A percentile compares a stretch with the other conserved stretches of the same genome.
These are phyloP conservation scores for Colletotrichum destructivum DNA, from an alignment of 2,329 filamentous ascomycete genomes.

Conservation along the genomic window DNA sequence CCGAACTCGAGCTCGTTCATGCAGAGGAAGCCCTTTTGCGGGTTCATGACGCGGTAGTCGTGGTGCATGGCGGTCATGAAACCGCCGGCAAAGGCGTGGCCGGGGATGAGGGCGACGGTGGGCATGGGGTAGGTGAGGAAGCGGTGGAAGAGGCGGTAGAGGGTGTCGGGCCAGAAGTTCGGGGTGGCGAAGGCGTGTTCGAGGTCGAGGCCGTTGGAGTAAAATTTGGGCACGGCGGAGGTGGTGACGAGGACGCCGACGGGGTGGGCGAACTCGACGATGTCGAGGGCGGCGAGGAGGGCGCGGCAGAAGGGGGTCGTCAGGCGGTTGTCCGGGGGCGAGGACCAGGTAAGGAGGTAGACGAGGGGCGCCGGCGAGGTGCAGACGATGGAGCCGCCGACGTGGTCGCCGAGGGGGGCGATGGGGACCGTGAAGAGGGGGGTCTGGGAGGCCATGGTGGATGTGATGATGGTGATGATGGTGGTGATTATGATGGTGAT, in stretches of 20 bases:
- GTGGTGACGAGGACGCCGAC: conserved; percentile 83
- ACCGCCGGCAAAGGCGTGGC: conserved; percentile 87
- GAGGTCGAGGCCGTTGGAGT: conserved; percentile 86
- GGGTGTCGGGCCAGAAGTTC: conserved; percentile 71
- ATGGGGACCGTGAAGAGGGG: conserved; percentile 74
- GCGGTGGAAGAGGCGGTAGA: conserved; percentile 77
- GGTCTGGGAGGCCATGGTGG: conserved; percentile 48
- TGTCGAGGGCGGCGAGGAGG: conserved; percentile 80
- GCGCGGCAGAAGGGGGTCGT: conserved; percentile 78
- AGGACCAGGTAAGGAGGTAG: conserved; percentile 81
- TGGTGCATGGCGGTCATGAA: conserved; percentile 87
- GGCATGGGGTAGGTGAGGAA: conserved; percentile 81
- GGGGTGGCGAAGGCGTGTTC: conserved; percentile 73
- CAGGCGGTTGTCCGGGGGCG: conserved; percentile 83
- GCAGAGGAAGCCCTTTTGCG: conserved; percentile 79
- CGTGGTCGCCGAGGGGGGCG: conserved; percentile 58
- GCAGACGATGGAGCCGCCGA: conserved; percentile 73
- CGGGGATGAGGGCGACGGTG: conserved; percentile 83
- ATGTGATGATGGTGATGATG: conserved; percentile 46
- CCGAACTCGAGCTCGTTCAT: conserved; percentile 88
- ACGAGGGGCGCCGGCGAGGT: conserved; percentile 72
- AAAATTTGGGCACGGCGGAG: conserved; percentile 83
- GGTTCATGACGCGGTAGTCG: conserved; percentile 86
- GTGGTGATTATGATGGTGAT: neutral
- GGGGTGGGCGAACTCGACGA: conserved; percentile 75